phyloP scores from a whole-genome alignment of 169 alveolate species.

The Eimeria zaria region DNA sequence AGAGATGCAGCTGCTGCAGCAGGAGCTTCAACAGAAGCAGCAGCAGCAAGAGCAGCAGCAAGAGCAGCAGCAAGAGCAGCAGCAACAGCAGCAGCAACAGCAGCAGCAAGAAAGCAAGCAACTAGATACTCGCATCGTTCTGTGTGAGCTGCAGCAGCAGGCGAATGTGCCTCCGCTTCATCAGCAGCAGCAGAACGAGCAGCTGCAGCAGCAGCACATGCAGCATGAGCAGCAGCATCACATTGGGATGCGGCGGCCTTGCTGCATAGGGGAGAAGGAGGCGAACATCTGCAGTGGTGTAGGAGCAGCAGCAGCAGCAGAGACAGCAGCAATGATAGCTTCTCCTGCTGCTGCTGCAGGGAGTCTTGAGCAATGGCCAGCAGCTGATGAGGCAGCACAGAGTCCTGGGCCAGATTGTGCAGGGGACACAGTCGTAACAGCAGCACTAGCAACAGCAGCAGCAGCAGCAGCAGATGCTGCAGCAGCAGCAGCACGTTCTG shows the following conservation, averaged over 20 bases:
- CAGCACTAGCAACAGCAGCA: conserved; percentile 52
- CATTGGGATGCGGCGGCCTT: neutral
- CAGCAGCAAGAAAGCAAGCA: neutral
- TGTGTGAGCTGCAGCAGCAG: conserved; percentile 51
- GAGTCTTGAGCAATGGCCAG: neutral
- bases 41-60: too few relatives aligned
- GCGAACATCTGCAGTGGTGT: conserved; percentile 1
- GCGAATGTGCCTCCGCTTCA: conserved; percentile 2
- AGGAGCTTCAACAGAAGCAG: too few relatives aligned
- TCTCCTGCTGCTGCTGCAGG: conserved; percentile 41
- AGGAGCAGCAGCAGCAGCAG: conserved; percentile 65
- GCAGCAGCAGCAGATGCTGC: conserved; percentile 54
- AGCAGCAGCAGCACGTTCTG: conserved; percentile 38
- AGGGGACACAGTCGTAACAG: neutral
- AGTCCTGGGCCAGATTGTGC: neutral
- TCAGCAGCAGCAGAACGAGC: conserved; percentile 7
- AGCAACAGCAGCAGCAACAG: conserved; percentile 33
- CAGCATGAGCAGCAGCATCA: conserved; percentile 23
- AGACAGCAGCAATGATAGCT: conserved; percentile 36
- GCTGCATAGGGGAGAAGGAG: neutral
- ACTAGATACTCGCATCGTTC: neutral
- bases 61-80: too few relatives aligned
- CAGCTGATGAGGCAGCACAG: neutral
- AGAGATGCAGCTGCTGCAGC: conserved; percentile 40
- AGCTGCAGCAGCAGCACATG: neutral